Base-by-base conservation (phyloP, 768 basidiomycete species). In the Coprinopsis marcescibilis region DNA sequence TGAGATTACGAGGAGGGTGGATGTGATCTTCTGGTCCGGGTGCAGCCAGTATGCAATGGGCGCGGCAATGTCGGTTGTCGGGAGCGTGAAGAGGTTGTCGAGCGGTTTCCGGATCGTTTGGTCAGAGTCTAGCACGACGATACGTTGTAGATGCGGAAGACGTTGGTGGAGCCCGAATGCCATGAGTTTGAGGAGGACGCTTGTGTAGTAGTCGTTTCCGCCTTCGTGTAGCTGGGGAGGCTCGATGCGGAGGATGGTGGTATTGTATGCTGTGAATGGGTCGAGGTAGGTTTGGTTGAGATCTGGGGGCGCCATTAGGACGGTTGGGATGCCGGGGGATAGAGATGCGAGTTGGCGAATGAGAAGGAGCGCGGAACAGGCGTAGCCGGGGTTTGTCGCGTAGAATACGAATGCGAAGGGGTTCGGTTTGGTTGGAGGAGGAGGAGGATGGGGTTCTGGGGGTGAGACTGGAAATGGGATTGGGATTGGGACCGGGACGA, bases 331-430 rank as follows among this genome's bases (percentile, higher is more conserved):
- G 17, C 41, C 41, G 4, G 41, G 41, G 4, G 41, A 43, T 4
- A 43, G 26, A 11, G 19, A 17, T 12, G 41, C 26, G 7, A 43
- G 41, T 43, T 30, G 41, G 24, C 30, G 5, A n/a, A 43, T 19
- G 14, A 43, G 4, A 4, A 8, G 26, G 10, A 43, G 26, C 5
- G 41, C 41, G 11, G 12, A 4, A 17, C 41, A 43, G 26, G 41
- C 41, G 17, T 43, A 43, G 26, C 6, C n/a, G n/a, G 41, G 26
- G 26, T 43, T 19, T 6, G 41, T 27, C 4, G 41, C 41, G 21
- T 43, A 43, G 26, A 43, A 43, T 11, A 43, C 41, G 27, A 43
- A 43, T n/a, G 41, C 41, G 17, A 38, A 23, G 26, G 41, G 26
- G 17, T 27, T 49, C 20, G 35, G 15, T n/a, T n/a, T n/a, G n/a